Evolutionary conservation across 176 grass and related monocot genomes (phyloP).

Genomic region (Tillandsia leiboldiana): DNA sequence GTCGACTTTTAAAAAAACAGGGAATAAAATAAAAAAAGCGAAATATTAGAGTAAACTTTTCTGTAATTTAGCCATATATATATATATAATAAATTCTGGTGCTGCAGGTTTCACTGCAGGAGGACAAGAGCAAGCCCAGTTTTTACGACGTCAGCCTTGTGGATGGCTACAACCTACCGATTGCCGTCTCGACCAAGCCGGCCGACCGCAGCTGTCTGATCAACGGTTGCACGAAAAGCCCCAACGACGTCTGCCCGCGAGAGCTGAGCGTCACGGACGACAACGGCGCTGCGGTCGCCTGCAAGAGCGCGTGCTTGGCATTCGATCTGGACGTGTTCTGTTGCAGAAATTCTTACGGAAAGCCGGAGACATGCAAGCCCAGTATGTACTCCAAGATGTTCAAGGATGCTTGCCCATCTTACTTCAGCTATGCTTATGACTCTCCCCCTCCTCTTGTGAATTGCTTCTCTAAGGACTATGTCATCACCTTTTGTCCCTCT

Average conservation of each 20-base stretch:
- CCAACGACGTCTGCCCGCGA: conserved; percentile 62
- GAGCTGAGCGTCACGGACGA: conserved; percentile 37
- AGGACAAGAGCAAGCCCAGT: conserved; percentile 42
- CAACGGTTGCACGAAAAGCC: conserved; percentile 40
- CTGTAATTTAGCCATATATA: no score
- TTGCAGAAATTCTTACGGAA: conserved; percentile 62
- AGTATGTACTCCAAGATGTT: conserved; percentile 72
- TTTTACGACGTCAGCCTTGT: conserved; percentile 83
- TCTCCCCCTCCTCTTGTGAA: conserved; percentile 33
- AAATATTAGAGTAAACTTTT: no score
- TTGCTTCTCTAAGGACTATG: conserved; percentile 55
- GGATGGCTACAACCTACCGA: conserved; percentile 83
- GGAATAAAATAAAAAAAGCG: no score
- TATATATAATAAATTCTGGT: background rate
- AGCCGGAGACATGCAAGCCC: conserved; percentile 41
- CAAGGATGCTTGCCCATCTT: conserved; percentile 62
- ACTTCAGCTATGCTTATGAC: conserved; percentile 78
- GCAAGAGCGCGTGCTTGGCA: conserved; percentile 85
- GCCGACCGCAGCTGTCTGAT: conserved; percentile 32
- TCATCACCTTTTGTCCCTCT: conserved; percentile 59
- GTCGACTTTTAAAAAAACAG: no score
- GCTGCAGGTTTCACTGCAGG: conserved; percentile 28
- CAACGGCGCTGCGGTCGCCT: conserved; percentile 36
- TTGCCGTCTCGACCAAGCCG: conserved; percentile 39
- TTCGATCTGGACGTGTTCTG: conserved; percentile 67